Evolutionary conservation across 345 rosid genomes (phyloP), one percentile per base, ranked within the genome.

Genomic region (Linum usitatissimum): DNA sequence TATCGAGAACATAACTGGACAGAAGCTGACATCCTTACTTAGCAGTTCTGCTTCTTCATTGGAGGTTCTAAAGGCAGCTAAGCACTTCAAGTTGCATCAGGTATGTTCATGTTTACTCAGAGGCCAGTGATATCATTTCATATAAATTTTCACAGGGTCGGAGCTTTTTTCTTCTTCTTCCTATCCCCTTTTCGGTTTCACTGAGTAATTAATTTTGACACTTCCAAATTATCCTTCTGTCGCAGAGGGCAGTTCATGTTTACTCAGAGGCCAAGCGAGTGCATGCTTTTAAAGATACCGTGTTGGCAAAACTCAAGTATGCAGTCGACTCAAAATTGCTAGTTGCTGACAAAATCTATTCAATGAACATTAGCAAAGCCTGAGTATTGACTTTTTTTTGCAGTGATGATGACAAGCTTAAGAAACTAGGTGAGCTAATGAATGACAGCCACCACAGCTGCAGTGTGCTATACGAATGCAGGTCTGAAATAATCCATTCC

Each of bases 361-460:
- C 60, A 23, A 45, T 45, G 2, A 45, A 45, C 17, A 45, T 12
- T 45, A 45, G 51, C 51, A 10, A 45, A 3, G 51, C 10, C 17
- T 57, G 17, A 30, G 6, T 8, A 10, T 57, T 4, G 19, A 57
- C 9, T 45, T 59, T 70, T 30, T 74, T 51, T 18, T 78, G 77
- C 82, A 93, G 99, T 57, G 99, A 93, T 5, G 92, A 87, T 64
- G 86, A 93, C 15, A 90, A 76, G 77, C 80, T 93, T 19, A 87
- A 84, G 86, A 87, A 82, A 79, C 83, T 93, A 7, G 97, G 96
- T 5, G 86, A 83, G 64, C 90, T 93, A 48, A 93, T 90, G 99
- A 87, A 90, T 53, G 89, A 83, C 6, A 90, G 99, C 85, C 99
- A 93, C 73, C 39, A 82, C 79, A 90, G 97, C 75, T 90, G 99